Percentiles rank a stretch among this genome's conserved stretches.
Conservation (phyloP, 495 filamentous ascomycete genomes). For the Apiosordaria backusii region DNA sequence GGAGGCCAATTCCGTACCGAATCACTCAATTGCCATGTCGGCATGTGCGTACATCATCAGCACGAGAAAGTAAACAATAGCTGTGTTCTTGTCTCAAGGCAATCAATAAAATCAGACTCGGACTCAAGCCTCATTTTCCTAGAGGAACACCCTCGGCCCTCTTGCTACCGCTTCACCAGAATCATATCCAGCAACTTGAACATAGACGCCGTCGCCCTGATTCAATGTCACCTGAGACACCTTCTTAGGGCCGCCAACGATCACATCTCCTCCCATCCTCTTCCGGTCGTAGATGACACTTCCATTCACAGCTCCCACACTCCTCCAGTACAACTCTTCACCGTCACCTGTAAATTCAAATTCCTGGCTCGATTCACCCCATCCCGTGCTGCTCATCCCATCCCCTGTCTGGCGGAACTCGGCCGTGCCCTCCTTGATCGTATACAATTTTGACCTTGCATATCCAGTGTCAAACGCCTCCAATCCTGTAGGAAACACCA, state of each 20-base stretch:
- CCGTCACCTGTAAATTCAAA: slow-evolving; percentile 31
- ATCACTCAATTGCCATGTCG: not conserved
- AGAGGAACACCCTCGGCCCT: slow-evolving; percentile 19
- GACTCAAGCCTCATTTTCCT: slow-evolving; percentile 8
- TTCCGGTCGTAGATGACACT: slow-evolving; percentile 31
- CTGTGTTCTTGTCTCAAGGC: not conserved
- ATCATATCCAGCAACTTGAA: not conserved
- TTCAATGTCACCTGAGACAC: not conserved
- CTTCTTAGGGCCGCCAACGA: not conserved
- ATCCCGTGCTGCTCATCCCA: slow-evolving; percentile 44
- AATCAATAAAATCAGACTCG: not conserved
- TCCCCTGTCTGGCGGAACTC: slow-evolving; percentile 47
- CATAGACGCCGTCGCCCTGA: not conserved
- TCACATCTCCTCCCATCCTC: slow-evolving; percentile 20
- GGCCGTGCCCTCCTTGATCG: slow-evolving; percentile 55
- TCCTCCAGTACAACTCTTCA: slow-evolving; percentile 14
- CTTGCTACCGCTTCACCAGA: not conserved
- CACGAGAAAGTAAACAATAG: not conserved
- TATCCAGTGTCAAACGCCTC: slow-evolving; percentile 44
- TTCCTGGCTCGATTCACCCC: slow-evolving; percentile 52
- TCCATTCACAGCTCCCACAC: slow-evolving; percentile 18
- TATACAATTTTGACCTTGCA: slow-evolving; percentile 44
- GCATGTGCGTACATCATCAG: not conserved
- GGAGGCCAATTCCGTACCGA: too few species aligned
- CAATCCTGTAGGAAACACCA: slow-evolving; percentile 59